Percentiles rank a stretch among this genome's conserved stretches.
These are phyloP conservation scores for Gynostemma pentaphyllum DNA, from an alignment of 306 rosid genomes.

Conservation along the genomic window DNA sequence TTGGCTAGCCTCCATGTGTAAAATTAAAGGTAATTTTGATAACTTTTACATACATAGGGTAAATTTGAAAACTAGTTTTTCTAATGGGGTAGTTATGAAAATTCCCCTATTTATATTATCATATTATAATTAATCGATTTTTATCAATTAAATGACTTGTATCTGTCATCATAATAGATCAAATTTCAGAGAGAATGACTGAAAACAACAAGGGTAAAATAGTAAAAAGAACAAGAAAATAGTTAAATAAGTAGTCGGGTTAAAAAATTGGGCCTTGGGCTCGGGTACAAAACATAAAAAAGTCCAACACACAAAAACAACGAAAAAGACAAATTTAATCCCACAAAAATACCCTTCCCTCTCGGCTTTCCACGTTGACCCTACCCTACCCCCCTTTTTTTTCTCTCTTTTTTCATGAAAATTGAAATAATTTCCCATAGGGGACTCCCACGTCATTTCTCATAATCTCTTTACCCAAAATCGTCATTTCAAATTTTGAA, in stretches of 20 bases:
- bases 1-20: no score
- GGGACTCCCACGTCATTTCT: constrained; percentile 12
- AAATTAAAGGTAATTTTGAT: no score
- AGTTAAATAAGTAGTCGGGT: no score
- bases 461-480: not conserved
- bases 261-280: constrained; percentile 12
- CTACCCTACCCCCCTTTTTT: not conserved
- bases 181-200: not conserved
- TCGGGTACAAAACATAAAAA: not conserved
- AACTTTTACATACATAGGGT: no score
- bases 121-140: no score
- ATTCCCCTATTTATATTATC: no score
- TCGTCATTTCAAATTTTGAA: not conserved
- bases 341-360: constrained; percentile 15
- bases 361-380: constrained; percentile 31
- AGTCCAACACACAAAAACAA: constrained; percentile 10
- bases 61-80: no score
- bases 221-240: not conserved
- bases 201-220: not conserved
- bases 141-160: no score
- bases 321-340: constrained; percentile 30
- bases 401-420: no score
- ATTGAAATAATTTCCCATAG: no score
- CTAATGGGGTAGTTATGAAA: no score
- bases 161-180: no score